Conservation (phyloP, 2,329 filamentous ascomycete genomes). For the Claviceps pusilla region DNA sequence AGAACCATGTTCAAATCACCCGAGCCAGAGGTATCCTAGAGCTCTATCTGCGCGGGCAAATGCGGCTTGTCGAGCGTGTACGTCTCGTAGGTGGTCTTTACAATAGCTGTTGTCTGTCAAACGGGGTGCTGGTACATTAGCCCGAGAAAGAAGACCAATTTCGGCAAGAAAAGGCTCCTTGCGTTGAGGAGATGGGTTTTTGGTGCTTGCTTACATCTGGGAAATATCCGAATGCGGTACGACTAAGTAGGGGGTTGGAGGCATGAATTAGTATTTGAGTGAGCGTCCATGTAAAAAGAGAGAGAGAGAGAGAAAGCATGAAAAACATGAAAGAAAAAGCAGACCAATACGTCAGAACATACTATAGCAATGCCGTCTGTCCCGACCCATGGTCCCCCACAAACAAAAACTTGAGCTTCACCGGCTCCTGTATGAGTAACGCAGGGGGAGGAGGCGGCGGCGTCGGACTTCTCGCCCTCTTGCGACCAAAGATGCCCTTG, state of each 20-base stretch:
- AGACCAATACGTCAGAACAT: slow-evolving; percentile 1
- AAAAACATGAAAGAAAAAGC: background rate
- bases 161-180: too few relatives aligned
- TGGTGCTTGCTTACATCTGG: slow-evolving; percentile 18
- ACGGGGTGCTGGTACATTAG: background rate
- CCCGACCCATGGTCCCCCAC: slow-evolving; percentile 18
- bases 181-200: background rate
- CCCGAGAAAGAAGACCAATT: background rate
- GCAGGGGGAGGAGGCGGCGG: background rate
- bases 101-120: slow-evolving; percentile 17
- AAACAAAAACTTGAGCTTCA: slow-evolving; percentile 22
- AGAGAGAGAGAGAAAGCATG: too few relatives aligned
- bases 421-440: background rate
- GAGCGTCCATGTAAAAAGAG: background rate
- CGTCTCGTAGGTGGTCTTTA: slow-evolving; percentile 21
- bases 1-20: slow-evolving; percentile 21
- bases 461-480: slow-evolving; percentile 10
- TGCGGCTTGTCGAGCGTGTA: slow-evolving; percentile 16
- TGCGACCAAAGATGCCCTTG: slow-evolving; percentile 1
- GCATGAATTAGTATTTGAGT: background rate
- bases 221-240: slow-evolving; percentile 22
- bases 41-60: slow-evolving; percentile 16
- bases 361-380: slow-evolving; percentile 26
- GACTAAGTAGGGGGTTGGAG: slow-evolving; percentile 11
- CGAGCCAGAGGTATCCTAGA: slow-evolving; percentile 27